phyloP scores from a whole-genome alignment of 306 rosid genomes.

The Prosopis cineraria region DNA sequence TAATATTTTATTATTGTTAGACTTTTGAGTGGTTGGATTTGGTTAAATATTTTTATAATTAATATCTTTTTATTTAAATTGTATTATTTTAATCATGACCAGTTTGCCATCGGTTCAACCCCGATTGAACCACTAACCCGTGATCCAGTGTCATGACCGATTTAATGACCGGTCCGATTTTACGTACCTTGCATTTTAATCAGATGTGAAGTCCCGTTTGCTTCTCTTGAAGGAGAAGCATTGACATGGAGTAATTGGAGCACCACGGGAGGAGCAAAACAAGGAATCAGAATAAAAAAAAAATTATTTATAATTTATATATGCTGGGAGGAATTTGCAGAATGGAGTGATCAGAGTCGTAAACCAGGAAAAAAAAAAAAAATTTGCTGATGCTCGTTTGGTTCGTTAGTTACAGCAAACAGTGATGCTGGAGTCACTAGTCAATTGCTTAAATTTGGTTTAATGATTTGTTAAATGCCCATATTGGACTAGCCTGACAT shows the following conservation, averaged over 20 bases:
- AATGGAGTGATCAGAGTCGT: constrained; percentile 29
- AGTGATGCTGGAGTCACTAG: constrained; percentile 7
- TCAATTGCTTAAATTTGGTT: constrained; percentile 6
- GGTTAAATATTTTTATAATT: too few species aligned
- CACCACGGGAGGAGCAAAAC: not conserved
- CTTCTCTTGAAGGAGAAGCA: not conserved
- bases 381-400: constrained; percentile 22
- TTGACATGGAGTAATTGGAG: not conserved
- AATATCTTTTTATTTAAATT: too few species aligned
- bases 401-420: constrained; percentile 42
- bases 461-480: constrained; percentile 25
- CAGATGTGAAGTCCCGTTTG: not conserved
- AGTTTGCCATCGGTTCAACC: too few species aligned
- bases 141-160: too few species aligned
- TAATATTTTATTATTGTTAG: too few species aligned
- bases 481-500: not conserved
- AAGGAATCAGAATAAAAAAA: not conserved
- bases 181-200: too few species aligned
- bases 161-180: too few species aligned
- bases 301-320: not conserved
- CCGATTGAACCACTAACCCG: too few species aligned
- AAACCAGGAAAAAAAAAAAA: too few species aligned
- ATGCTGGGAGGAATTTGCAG: not conserved
- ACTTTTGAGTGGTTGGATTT: too few species aligned
- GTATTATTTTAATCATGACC: too few species aligned